Conservation (phyloP, 2,329 filamentous ascomycete species). For the Pyrenophora teres region DNA sequence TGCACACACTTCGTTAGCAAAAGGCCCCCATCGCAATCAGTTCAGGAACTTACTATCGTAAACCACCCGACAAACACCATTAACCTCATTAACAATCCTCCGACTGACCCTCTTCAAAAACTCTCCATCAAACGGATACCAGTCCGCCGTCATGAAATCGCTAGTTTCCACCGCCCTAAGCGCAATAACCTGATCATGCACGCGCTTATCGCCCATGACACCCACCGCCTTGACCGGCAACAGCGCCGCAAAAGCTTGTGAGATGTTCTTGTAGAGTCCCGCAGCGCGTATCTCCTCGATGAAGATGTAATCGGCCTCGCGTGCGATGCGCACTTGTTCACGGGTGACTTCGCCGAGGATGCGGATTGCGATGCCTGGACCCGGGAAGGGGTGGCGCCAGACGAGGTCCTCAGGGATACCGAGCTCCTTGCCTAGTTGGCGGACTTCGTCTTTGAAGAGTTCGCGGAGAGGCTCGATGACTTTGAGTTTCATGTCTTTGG, state of each 20-base stretch:
- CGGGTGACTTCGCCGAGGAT: conserved; percentile 84
- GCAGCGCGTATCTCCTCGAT: conserved; percentile 74
- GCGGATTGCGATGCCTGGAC: conserved; percentile 75
- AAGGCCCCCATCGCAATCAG: too few relatives aligned
- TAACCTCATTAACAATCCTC: conserved; percentile 76
- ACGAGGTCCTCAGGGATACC: conserved; percentile 76
- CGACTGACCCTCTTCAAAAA: conserved; percentile 69
- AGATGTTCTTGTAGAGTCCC: conserved; percentile 73
- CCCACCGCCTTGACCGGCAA: conserved; percentile 68
- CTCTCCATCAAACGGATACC: conserved; percentile 66
- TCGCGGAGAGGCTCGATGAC: conserved; percentile 79
- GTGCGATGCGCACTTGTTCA: conserved; percentile 76
- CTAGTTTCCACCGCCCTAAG: conserved; percentile 65
- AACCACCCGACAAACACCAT: conserved; percentile 71
- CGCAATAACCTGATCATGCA: conserved; percentile 66
- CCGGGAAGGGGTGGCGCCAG: conserved; percentile 78
- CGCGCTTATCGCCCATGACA: conserved; percentile 72
- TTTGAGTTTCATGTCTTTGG: conserved; percentile 66
- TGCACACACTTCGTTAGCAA: conserved; percentile 10
- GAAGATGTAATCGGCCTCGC: conserved; percentile 79
- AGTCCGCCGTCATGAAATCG: conserved; percentile 77
- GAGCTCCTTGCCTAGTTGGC: conserved; percentile 69
- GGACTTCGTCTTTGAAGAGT: conserved; percentile 84
- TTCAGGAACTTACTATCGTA: conserved; percentile 63
- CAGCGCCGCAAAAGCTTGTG: conserved; percentile 72